Evolutionary conservation across 208 protist species (phyloP).

Genomic region (Angomonas desouzai): DNA sequence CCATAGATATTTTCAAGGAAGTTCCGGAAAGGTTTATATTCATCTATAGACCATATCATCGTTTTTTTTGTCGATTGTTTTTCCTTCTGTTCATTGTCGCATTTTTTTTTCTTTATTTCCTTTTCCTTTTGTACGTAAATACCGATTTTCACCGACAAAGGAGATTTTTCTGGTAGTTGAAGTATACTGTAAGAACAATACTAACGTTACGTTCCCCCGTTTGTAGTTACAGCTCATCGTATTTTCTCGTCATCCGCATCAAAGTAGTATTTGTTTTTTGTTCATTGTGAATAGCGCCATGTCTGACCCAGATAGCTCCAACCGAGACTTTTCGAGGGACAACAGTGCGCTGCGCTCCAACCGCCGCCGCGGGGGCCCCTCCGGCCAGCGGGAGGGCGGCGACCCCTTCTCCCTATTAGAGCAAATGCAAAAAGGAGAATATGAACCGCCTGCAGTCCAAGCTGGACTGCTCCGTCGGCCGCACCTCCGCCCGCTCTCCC

Average conservation of each 20-base stretch:
- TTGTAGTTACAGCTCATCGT: too few species aligned
- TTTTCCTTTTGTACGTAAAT: slow-evolving; percentile 4
- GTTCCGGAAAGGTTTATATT: too few species aligned
- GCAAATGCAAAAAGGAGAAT: slow-evolving; percentile 73
- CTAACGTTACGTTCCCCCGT: too few species aligned
- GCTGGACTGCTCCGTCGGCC: slow-evolving; percentile 13
- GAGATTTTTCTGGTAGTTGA: too few species aligned
- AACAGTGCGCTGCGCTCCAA: slow-evolving; percentile 29
- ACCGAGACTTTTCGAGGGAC: slow-evolving; percentile 26
- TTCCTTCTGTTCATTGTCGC: not conserved
- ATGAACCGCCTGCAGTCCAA: slow-evolving; percentile 43
- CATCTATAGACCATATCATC: too few species aligned
- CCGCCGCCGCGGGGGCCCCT: slow-evolving; percentile 28
- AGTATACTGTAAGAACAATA: too few species aligned
- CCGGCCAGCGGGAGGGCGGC: slow-evolving; percentile 6
- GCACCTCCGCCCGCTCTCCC: slow-evolving; percentile 9
- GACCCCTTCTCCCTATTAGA: slow-evolving; percentile 36
- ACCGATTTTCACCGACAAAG: too few species aligned
- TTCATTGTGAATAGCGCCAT: too few species aligned
- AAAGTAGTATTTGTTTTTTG: too few species aligned
- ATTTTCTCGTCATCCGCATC: too few species aligned
- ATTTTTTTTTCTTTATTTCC: slow-evolving; percentile 7
- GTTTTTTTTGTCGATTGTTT: not conserved
- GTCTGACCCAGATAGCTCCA: slow-evolving; percentile 9
- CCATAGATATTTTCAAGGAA: too few species aligned